Conservation (phyloP, 441 rosid genomes). For the Croton laevigatus region DNA sequence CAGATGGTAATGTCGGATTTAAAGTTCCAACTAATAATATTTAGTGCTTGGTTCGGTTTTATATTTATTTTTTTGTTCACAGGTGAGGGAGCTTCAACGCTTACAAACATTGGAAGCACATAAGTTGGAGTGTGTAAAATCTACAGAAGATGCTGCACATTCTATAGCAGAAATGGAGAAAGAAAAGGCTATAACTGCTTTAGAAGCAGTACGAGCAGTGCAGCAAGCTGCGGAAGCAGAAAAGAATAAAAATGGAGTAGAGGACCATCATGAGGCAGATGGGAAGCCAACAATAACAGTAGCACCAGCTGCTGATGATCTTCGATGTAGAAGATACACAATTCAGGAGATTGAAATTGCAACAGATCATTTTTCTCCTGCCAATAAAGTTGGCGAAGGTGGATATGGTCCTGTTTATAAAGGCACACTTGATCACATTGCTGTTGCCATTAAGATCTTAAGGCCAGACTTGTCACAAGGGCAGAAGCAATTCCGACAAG, state of each 20-base stretch:
- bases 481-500: conserved; percentile 60
- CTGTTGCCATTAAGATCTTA: conserved; percentile 69
- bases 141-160: conserved; percentile 34
- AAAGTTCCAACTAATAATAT: neutral
- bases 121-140: conserved; percentile 33
- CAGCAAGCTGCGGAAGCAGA: conserved; percentile 34
- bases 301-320: conserved; percentile 16
- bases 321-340: conserved; percentile 47
- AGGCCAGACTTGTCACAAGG: conserved; percentile 68
- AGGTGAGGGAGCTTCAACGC: conserved; percentile 44
- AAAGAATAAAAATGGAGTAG: conserved; percentile 39
- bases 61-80: conserved; percentile 11
- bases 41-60: neutral
- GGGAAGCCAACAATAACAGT: conserved; percentile 24
- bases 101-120: conserved; percentile 25
- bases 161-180: conserved; percentile 40
- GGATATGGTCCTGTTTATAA: conserved; percentile 79
- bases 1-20: conserved; percentile 36
- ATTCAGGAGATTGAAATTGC: conserved; percentile 60
- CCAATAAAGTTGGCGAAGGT: conserved; percentile 73
- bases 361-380: conserved; percentile 44
- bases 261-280: conserved; percentile 29
- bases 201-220: conserved; percentile 41
- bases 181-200: conserved; percentile 35
- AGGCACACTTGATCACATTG: conserved; percentile 47